Conservation (phyloP, 768 basidiomycete genomes). For the Leccinum subtestaceum region DNA sequence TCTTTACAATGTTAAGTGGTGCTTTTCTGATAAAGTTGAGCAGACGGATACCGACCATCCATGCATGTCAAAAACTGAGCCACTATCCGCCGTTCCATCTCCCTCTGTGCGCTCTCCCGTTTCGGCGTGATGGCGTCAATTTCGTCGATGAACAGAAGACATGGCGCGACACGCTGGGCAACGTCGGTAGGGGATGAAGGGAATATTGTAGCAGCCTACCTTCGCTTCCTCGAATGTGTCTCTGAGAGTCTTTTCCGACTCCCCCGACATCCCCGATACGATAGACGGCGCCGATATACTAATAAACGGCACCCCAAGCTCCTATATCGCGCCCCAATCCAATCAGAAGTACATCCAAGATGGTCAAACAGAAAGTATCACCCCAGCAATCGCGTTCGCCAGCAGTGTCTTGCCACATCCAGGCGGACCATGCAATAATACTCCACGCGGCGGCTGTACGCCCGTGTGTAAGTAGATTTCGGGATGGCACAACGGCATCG, state of each 20-base stretch:
- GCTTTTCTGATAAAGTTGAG: background rate
- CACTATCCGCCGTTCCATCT: slow-evolving; percentile 97
- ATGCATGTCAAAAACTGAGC: slow-evolving; percentile 98
- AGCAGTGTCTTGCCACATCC: slow-evolving; percentile 96
- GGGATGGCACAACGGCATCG: slow-evolving; percentile 91
- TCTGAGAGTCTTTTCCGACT: slow-evolving; percentile 93
- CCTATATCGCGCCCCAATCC: slow-evolving; percentile 43
- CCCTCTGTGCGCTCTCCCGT: slow-evolving; percentile 94
- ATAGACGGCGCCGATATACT: slow-evolving; percentile 93
- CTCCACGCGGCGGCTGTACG: slow-evolving; percentile 87
- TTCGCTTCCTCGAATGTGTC: slow-evolving; percentile 98
- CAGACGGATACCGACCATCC: slow-evolving; percentile 69
- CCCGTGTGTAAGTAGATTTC: slow-evolving; percentile 95
- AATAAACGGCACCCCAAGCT: slow-evolving; percentile 91
- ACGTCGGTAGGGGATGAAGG: background rate
- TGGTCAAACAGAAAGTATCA: slow-evolving; percentile 36
- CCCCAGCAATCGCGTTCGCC: slow-evolving; percentile 94
- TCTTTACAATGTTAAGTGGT: slow-evolving; percentile 48
- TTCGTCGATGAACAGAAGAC: slow-evolving; percentile 94
- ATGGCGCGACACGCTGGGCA: slow-evolving; percentile 79
- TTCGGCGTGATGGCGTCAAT: slow-evolving; percentile 98
- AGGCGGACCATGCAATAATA: slow-evolving; percentile 91
- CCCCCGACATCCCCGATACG: slow-evolving; percentile 97
- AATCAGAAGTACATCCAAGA: background rate
- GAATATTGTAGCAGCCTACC: slow-evolving; percentile 38